Evolutionary conservation across 306 rosid species (phyloP).

Genomic region (Amphicarpaea edgeworthii): DNA sequence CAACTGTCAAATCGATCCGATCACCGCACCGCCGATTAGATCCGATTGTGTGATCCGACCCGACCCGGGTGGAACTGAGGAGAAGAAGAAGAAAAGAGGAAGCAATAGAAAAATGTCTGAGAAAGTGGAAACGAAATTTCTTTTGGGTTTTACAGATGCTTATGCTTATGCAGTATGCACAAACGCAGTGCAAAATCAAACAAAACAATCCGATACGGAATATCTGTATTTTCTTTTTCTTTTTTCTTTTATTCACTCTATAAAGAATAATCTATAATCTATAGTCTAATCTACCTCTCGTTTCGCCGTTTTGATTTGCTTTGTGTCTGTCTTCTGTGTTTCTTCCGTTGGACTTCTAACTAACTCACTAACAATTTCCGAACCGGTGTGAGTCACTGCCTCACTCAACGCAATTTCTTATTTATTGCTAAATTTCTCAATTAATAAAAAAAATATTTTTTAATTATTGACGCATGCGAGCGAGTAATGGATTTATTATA

Average conservation of each 20-base stretch:
- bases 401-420: background rate
- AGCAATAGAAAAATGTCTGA: background rate
- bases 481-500: no score
- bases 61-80: background rate
- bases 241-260: background rate
- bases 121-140: conserved; percentile 44
- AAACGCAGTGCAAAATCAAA: background rate
- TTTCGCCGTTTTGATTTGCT: background rate
- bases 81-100: no score
- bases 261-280: background rate
- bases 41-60: background rate
- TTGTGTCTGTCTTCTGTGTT: background rate
- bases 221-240: background rate
- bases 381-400: background rate
- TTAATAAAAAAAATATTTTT: background rate
- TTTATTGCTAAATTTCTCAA: background rate
- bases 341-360: background rate
- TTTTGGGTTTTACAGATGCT: conserved; percentile 9
- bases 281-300: background rate
- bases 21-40: background rate
- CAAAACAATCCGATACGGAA: background rate
- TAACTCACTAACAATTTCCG: background rate
- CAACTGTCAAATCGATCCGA: background rate
- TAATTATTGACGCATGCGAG: no score
- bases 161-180: no score